phyloP scores from a whole-genome alignment of 352 stramenopile species.

The Blastocystis hominis region DNA sequence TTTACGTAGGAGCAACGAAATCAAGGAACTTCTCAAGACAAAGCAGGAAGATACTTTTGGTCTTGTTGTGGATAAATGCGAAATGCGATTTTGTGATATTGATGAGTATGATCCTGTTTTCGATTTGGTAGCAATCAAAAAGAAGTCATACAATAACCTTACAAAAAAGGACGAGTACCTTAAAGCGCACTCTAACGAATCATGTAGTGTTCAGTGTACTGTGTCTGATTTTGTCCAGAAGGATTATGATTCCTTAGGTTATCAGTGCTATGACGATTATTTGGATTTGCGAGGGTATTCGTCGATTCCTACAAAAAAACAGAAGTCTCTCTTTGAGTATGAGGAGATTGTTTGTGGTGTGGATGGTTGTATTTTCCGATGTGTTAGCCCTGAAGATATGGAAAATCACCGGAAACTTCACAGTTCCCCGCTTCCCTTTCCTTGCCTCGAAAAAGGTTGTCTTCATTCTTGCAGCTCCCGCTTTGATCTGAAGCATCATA shows the following conservation, averaged over 20 bases:
- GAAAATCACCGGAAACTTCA: background rate
- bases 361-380: background rate
- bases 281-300: background rate
- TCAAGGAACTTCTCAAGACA: background rate
- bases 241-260: background rate
- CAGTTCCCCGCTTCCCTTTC: background rate
- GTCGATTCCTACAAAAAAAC: background rate
- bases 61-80: background rate
- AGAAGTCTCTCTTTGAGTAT: background rate
- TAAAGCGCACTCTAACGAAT: background rate
- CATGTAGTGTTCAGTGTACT: background rate
- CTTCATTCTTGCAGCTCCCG: background rate
- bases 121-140: background rate
- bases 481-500: background rate
- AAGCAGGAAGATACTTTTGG: background rate
- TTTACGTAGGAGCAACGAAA: background rate
- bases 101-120: background rate
- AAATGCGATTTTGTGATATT: background rate
- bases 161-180: background rate
- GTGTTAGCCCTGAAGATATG: background rate
- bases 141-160: background rate
- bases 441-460: background rate
- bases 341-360: background rate
- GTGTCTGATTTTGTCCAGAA: background rate
- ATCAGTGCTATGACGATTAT: constrained; percentile 26